A percentile compares a stretch with the other conserved stretches of the same genome.
Evolutionary conservation across 441 rosid genomes (phyloP).

Genomic region (Erysimum cheiri): DNA sequence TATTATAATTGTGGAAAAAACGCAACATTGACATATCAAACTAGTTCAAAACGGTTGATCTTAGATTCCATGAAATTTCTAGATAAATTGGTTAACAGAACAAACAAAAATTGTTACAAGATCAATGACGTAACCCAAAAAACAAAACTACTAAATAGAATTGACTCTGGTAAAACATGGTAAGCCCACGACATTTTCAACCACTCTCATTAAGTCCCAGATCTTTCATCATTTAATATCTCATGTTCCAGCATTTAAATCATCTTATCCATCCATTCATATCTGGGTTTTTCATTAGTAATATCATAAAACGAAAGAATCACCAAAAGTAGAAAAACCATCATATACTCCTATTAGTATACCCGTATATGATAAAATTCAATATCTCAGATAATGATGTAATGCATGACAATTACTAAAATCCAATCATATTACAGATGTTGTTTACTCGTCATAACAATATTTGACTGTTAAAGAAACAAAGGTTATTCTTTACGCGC

Average conservation of each 20-base stretch:
- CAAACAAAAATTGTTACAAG: slow-evolving; percentile 20
- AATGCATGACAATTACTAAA: background rate
- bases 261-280: background rate
- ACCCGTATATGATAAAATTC: background rate
- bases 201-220: slow-evolving; percentile 30
- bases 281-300: background rate
- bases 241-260: background rate
- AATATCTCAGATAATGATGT: background rate
- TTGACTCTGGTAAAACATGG: slow-evolving; percentile 37
- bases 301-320: background rate
- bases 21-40: background rate
- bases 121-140: slow-evolving; percentile 18
- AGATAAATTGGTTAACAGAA: background rate
- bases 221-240: background rate
- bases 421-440: slow-evolving; percentile 5
- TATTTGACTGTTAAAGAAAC: background rate
- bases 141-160: background rate
- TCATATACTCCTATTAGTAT: too few species aligned
- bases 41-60: background rate
- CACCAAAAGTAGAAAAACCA: background rate
- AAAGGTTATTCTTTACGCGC: slow-evolving; percentile 33
- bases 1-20: background rate
- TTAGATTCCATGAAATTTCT: slow-evolving; percentile 7
- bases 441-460: slow-evolving; percentile 1
- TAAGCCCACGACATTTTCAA: slow-evolving; percentile 28